phyloP scores from a whole-genome alignment of 2,329 filamentous ascomycete genomes.

The Dothistroma pini region DNA sequence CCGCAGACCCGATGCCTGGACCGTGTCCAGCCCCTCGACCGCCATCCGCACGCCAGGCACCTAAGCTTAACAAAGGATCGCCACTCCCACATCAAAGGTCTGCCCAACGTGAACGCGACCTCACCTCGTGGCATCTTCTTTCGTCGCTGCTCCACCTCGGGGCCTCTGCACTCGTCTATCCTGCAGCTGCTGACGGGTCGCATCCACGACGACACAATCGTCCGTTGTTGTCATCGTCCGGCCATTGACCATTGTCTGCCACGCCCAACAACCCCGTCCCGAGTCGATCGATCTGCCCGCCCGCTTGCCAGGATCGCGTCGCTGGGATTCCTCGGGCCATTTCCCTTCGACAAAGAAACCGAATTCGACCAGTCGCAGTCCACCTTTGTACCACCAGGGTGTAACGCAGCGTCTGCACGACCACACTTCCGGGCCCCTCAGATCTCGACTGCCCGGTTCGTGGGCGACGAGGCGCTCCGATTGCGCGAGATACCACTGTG shows the following conservation, averaged over 20 bases:
- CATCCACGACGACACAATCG: slow-evolving; percentile 2
- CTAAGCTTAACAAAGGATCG: slow-evolving; percentile 52
- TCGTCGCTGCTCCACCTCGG: slow-evolving; percentile 1
- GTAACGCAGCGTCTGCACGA: slow-evolving; percentile 48
- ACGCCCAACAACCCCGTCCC: slow-evolving; percentile 3
- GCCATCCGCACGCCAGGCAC: slow-evolving; percentile 45
- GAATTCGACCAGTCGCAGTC: slow-evolving; percentile 24
- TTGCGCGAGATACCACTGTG: slow-evolving; percentile 31
- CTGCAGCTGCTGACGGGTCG: slow-evolving; percentile 1
- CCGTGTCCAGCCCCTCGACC: slow-evolving; percentile 44
- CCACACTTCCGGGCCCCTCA: slow-evolving; percentile 43
- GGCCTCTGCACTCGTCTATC: slow-evolving; percentile 1
- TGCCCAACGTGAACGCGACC: slow-evolving; percentile 22
- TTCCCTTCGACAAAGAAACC: slow-evolving; percentile 34
- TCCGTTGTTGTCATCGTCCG: slow-evolving; percentile 5
- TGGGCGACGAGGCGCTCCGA: slow-evolving; percentile 37
- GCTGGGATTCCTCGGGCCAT: slow-evolving; percentile 33
- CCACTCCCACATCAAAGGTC: slow-evolving; percentile 38
- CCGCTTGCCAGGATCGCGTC: slow-evolving; percentile 32
- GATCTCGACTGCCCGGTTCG: slow-evolving; percentile 36
- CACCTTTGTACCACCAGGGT: slow-evolving; percentile 32
- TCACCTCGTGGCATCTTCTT: slow-evolving; percentile 22
- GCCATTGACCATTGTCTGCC: slow-evolving; percentile 3
- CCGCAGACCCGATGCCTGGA: slow-evolving; percentile 30
- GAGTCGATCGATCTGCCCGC: not conserved